These are phyloP conservation scores for Pisolithus microcarpus DNA, from an alignment of 768 basidiomycete species.

Conservation along the genomic window DNA sequence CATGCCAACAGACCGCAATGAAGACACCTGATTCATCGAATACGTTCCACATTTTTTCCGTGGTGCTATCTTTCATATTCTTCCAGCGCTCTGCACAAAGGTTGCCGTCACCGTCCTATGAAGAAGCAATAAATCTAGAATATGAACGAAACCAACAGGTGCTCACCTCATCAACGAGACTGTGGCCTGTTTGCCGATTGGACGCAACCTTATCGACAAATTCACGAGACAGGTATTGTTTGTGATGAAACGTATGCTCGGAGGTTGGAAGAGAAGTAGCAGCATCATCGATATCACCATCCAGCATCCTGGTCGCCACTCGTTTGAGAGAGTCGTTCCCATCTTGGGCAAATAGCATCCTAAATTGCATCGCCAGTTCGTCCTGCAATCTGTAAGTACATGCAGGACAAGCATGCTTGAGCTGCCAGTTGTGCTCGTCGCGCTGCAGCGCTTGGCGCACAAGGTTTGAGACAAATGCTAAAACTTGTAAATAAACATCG, in stretches of 20 bases:
- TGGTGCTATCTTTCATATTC: too few species aligned
- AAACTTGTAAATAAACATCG: slow-evolving; percentile 10
- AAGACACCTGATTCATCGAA: slow-evolving; percentile 13
- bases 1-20: slow-evolving; percentile 18
- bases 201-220: too few species aligned
- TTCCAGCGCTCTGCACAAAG: too few species aligned
- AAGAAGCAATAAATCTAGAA: too few species aligned
- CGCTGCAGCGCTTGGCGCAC: background rate
- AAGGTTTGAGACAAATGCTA: background rate
- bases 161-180: too few species aligned
- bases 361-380: background rate
- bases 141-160: too few species aligned
- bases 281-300: too few species aligned
- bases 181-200: too few species aligned
- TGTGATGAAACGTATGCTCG: too few species aligned
- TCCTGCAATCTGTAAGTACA: slow-evolving; percentile 9
- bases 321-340: background rate
- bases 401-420: slow-evolving; percentile 5
- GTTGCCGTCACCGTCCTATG: too few species aligned
- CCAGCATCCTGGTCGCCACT: too few species aligned
- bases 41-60: background rate
- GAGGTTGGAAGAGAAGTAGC: too few species aligned
- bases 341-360: slow-evolving; percentile 3
- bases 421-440: slow-evolving; percentile 2
- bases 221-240: background rate